Evolutionary conservation across 176 grass and related monocot species (phyloP).

Genomic region (Zea luxurians): DNA sequence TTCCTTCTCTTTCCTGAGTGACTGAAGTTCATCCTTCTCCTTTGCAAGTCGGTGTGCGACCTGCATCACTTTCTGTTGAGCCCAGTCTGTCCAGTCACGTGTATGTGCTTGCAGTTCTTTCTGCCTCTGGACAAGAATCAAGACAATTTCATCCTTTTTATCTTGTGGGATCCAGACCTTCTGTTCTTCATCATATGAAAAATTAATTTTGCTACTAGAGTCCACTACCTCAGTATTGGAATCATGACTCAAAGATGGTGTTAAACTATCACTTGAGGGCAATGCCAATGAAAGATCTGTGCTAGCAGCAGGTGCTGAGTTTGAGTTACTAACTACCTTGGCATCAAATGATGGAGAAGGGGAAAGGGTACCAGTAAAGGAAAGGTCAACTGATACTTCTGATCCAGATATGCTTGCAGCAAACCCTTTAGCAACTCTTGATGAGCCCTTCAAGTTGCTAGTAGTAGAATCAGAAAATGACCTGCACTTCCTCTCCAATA

Average conservation of each 20-base stretch:
- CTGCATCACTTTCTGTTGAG: constrained; percentile 97
- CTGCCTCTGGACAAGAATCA: constrained; percentile 72
- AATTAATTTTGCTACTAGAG: constrained; percentile 45
- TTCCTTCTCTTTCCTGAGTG: constrained; percentile 75
- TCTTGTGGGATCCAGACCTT: constrained; percentile 71
- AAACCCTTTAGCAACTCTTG: constrained; percentile 60
- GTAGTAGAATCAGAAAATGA: constrained; percentile 53
- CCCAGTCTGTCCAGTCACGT: constrained; percentile 90
- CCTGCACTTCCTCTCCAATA: constrained; percentile 73
- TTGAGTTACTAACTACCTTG: constrained; percentile 31
- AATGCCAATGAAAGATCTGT: constrained; percentile 71
- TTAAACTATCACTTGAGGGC: constrained; percentile 37
- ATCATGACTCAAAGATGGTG: constrained; percentile 41
- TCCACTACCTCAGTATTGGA: constrained; percentile 40
- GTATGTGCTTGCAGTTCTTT: constrained; percentile 74
- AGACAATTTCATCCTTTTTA: constrained; percentile 77
- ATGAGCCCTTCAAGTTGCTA: constrained; percentile 59
- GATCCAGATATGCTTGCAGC: constrained; percentile 50
- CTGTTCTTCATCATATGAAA: constrained; percentile 53
- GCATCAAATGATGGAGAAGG: constrained; percentile 53
- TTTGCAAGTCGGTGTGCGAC: constrained; percentile 75
- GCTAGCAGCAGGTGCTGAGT: constrained; percentile 50
- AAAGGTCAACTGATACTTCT: constrained; percentile 63
- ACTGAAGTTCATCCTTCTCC: constrained; percentile 80
- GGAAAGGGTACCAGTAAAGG: constrained; percentile 58